Conservation (phyloP, 257 asterid genomes). For the Gardenia jasminoides region DNA sequence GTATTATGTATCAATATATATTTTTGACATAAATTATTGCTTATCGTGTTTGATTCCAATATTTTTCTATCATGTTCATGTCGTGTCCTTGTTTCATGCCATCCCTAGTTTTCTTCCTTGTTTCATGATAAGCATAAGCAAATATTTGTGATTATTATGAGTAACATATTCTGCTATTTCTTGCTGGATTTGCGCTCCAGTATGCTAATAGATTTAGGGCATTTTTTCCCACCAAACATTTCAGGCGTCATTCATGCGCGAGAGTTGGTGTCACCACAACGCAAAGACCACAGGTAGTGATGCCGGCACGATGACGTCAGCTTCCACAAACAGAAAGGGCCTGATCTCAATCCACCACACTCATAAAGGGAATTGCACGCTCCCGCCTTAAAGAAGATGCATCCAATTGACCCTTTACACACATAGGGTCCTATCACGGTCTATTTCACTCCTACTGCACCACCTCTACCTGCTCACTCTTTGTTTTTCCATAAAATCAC, state of each 20-base stretch:
- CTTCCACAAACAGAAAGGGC: conserved; percentile 1
- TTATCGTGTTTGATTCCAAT: no score
- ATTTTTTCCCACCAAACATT: not conserved
- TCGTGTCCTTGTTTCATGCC: no score
- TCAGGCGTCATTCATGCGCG: conserved; percentile 8
- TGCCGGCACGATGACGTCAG: not conserved
- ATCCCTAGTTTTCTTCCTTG: no score
- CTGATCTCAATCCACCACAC: not conserved
- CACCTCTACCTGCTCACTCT: conserved; percentile 9
- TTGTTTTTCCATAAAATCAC: not conserved
- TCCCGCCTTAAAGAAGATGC: conserved; percentile 11
- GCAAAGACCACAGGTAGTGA: no score
- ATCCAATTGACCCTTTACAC: conserved; percentile 11
- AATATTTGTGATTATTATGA: no score
- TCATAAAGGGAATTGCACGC: conserved; percentile 9
- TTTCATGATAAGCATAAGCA: no score
- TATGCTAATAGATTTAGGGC: not conserved
- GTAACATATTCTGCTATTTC: not conserved
- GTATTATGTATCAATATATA: no score
- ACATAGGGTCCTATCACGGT: conserved; percentile 14
- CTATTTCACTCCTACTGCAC: not conserved
- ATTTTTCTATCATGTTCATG: no score
- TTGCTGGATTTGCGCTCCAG: not conserved
- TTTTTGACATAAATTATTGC: no score
- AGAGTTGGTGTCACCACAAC: not conserved